A percentile compares a stretch with the other conserved stretches of the same genome.
phyloP scores from a whole-genome alignment of 192 early-diverging fungal species.

The Jimgerdemannia lactiflua region DNA sequence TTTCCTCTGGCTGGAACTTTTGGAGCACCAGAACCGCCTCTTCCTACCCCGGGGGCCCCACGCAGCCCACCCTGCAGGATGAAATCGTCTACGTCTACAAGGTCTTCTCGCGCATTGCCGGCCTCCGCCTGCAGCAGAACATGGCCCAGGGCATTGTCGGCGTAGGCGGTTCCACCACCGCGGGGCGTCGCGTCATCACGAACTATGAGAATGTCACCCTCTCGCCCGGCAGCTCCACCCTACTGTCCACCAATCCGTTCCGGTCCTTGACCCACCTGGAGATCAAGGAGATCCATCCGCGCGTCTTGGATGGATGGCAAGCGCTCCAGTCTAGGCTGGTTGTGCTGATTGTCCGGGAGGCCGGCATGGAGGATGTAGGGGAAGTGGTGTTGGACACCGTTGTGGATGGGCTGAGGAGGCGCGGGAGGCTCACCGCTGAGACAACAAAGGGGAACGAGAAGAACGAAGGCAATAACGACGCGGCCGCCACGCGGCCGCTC shows the following conservation, averaged over 20 bases:
- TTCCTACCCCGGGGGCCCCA: slow-evolving; percentile 13
- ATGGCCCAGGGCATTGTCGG: slow-evolving; percentile 7
- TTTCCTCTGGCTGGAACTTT: slow-evolving; percentile 25
- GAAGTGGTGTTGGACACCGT: slow-evolving; percentile 42
- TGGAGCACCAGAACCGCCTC: slow-evolving; percentile 2
- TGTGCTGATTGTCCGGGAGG: slow-evolving; percentile 36
- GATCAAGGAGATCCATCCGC: slow-evolving; percentile 42
- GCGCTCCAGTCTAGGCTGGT: slow-evolving; percentile 36
- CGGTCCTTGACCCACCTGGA: slow-evolving; percentile 45
- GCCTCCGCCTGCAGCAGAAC: slow-evolving; percentile 37
- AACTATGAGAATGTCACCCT: slow-evolving; percentile 22
- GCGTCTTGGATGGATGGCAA: slow-evolving; percentile 44
- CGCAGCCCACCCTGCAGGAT: slow-evolving; percentile 24
- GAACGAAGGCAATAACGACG: neutral
- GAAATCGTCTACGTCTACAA: slow-evolving; percentile 49
- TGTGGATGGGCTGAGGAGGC: slow-evolving; percentile 16
- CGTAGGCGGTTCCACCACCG: slow-evolving; percentile 2
- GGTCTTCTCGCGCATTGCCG: slow-evolving; percentile 37
- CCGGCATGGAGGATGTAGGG: slow-evolving; percentile 42
- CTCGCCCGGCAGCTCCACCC: slow-evolving; percentile 15
- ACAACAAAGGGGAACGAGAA: neutral
- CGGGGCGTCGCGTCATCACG: slow-evolving; percentile 20
- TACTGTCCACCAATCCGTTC: slow-evolving; percentile 36
- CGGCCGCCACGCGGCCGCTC: neutral
- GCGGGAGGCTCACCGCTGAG: neutral